Percentiles rank a stretch among this genome's conserved stretches.
phyloP scores from a whole-genome alignment of 2,329 filamentous ascomycete species.

The Ceratocystis albifundus region DNA sequence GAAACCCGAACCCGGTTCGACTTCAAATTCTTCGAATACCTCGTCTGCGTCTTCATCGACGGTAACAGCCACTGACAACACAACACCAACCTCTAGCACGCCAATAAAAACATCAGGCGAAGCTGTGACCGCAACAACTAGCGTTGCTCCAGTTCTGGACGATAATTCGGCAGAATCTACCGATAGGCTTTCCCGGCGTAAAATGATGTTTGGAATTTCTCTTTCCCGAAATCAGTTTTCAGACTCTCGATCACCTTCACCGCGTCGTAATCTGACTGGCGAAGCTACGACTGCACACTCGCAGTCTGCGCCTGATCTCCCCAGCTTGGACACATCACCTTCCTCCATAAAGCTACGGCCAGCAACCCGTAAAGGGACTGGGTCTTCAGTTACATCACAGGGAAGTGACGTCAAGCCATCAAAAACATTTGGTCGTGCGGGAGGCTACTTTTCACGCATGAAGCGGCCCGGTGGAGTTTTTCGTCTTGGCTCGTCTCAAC shows the following conservation, averaged over 20 bases:
- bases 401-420: constrained; percentile 26
- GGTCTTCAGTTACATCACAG: constrained; percentile 10
- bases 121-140: background rate
- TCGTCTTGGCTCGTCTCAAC: constrained; percentile 32
- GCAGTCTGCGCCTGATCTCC: constrained; percentile 22
- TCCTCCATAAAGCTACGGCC: constrained; percentile 15
- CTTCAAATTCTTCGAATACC: constrained; percentile 1
- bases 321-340: constrained; percentile 19
- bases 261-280: constrained; percentile 16
- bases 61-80: background rate
- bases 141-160: constrained; percentile 15
- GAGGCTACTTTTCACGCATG: constrained; percentile 41
- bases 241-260: constrained; percentile 23
- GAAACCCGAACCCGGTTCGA: background rate
- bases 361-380: constrained; percentile 14
- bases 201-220: constrained; percentile 22
- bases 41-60: constrained; percentile 8
- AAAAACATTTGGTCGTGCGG: constrained; percentile 36
- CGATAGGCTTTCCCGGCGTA: constrained; percentile 20
- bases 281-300: constrained; percentile 18
- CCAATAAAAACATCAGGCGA: background rate
- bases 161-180: constrained; percentile 12
- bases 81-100: background rate
- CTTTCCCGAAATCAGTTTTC: constrained; percentile 19
- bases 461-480: constrained; percentile 36